phyloP scores from a whole-genome alignment of 2,329 filamentous ascomycete species.

The Diplodia corticola region DNA sequence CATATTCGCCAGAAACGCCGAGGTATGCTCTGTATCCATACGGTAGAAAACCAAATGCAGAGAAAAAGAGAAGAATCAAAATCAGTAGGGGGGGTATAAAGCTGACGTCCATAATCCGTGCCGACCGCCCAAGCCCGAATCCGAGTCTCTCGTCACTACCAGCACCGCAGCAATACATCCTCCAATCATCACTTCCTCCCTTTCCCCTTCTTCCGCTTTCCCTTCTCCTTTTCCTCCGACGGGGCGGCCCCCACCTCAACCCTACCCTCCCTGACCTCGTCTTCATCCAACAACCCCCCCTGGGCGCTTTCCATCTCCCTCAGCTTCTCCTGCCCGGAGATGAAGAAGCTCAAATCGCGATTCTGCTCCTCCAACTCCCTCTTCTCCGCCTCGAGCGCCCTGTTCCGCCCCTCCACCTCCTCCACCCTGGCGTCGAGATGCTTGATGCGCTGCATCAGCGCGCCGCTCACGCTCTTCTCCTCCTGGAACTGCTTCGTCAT shows the following conservation, averaged over 20 bases:
- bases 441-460: constrained; percentile 78
- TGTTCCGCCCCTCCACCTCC: constrained; percentile 52
- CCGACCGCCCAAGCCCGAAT: not conserved
- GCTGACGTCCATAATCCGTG: not conserved
- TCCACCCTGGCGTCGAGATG: constrained; percentile 62
- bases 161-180: not conserved
- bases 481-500: constrained; percentile 77
- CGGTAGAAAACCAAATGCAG: not conserved
- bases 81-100: not conserved
- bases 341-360: constrained; percentile 82
- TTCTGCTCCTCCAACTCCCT: constrained; percentile 82
- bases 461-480: constrained; percentile 81
- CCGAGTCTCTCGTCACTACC: too few relatives aligned
- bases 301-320: constrained; percentile 73
- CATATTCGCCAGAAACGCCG: too few relatives aligned
- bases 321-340: constrained; percentile 79
- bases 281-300: constrained; percentile 59
- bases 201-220: constrained; percentile 32
- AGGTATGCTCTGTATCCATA: not conserved
- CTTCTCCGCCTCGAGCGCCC: constrained; percentile 54
- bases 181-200: constrained; percentile 15
- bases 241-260: constrained; percentile 34
- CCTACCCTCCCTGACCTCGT: constrained; percentile 27
- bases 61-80: not conserved
- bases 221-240: constrained; percentile 30